Percentiles rank a stretch among this genome's conserved stretches.
Evolutionary conservation across 208 protist genomes (phyloP).

Genomic region (Crithidia sp.): DNA sequence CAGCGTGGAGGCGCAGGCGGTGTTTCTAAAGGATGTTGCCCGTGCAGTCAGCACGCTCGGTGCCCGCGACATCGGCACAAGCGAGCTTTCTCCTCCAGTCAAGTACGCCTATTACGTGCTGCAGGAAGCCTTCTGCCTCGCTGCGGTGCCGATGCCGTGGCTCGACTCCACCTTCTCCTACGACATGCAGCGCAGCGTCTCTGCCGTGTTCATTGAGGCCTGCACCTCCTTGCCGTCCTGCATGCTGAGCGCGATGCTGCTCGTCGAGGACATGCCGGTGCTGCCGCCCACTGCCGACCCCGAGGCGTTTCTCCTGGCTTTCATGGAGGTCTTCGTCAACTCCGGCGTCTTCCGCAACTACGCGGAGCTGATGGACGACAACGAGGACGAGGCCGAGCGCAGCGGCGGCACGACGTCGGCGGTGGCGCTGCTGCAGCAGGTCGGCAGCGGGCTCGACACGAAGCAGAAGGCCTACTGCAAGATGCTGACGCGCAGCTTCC

Average conservation of each 20-base stretch:
- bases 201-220: constrained; percentile 62
- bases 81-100: constrained; percentile 45
- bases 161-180: constrained; percentile 48
- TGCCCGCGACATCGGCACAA: constrained; percentile 17
- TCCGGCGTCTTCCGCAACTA: constrained; percentile 45
- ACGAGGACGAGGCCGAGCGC: neutral
- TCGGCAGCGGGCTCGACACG: constrained; percentile 28
- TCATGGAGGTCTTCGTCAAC: constrained; percentile 57
- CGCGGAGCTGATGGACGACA: constrained; percentile 24
- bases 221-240: constrained; percentile 57
- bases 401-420: neutral
- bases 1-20: constrained; percentile 35
- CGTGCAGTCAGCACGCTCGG: constrained; percentile 38
- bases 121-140: constrained; percentile 64
- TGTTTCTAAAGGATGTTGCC: constrained; percentile 47
- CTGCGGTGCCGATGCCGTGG: constrained; percentile 64
- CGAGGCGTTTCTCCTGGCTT: constrained; percentile 47
- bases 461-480: constrained; percentile 41
- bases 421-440: constrained; percentile 22
- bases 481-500: constrained; percentile 55
- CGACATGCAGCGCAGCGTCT: constrained; percentile 44
- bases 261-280: constrained; percentile 51
- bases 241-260: constrained; percentile 63
- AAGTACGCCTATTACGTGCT: constrained; percentile 83
- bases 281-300: constrained; percentile 34